phyloP scores from a whole-genome alignment of 768 basidiomycete genomes.

The Rhizopogon vinicolor region DNA sequence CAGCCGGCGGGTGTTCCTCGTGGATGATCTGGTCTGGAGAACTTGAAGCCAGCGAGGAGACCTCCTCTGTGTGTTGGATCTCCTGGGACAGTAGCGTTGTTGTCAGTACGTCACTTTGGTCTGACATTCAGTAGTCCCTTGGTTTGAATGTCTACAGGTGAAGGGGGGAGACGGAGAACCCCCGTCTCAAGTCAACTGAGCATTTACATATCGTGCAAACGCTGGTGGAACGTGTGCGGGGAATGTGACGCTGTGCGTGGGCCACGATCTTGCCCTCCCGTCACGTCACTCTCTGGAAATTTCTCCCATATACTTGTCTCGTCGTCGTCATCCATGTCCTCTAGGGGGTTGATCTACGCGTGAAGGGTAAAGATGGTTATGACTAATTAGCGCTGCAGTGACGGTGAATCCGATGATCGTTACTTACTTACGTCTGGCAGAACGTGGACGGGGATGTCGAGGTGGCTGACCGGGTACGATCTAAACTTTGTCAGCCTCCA shows the following conservation, averaged over 20 bases:
- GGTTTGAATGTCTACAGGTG: not conserved
- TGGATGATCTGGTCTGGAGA: not conserved
- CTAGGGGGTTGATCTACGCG: too few relatives aligned
- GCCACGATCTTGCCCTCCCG: not conserved
- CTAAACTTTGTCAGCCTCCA: not conserved
- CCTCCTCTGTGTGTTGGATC: not conserved
- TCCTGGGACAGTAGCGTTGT: not conserved
- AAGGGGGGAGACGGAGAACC: not conserved
- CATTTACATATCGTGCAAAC: constrained; percentile 2
- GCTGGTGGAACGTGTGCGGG: constrained; percentile 2
- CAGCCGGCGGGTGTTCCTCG: constrained; percentile 3
- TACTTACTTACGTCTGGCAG: too few relatives aligned
- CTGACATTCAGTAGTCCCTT: constrained; percentile 1
- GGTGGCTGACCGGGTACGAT: not conserved
- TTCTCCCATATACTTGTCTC: not conserved
- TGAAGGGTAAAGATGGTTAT: too few relatives aligned
- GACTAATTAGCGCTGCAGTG: too few relatives aligned
- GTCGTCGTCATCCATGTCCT: not conserved
- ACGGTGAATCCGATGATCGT: too few relatives aligned
- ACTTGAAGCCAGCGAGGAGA: not conserved
- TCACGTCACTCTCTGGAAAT: constrained; percentile 3
- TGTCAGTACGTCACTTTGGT: not conserved
- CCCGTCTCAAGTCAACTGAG: not conserved
- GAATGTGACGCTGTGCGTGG: constrained; percentile 3
- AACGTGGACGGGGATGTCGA: too few relatives aligned